Percentiles rank a stretch among this genome's conserved stretches.
These are phyloP conservation scores for Kodamaea restingae DNA, from an alignment of 805 yeast species.

Conservation along the genomic window DNA sequence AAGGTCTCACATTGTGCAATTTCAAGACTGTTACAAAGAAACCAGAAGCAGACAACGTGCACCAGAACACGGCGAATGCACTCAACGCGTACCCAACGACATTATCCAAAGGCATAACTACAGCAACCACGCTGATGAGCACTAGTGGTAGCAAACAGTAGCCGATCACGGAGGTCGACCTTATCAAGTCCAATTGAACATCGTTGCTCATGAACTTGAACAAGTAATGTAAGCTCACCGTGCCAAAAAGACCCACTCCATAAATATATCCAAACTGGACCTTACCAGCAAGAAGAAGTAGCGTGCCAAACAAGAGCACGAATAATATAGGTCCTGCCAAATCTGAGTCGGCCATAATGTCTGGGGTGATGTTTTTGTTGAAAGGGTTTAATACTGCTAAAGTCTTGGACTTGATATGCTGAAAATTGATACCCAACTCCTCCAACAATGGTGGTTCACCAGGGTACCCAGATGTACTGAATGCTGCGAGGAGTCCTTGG, in stretches of 20 bases:
- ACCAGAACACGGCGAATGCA: conserved; percentile 73
- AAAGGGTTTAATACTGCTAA: conserved; percentile 80
- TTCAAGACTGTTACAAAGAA: conserved; percentile 83
- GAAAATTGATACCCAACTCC: conserved; percentile 89
- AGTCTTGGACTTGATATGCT: conserved; percentile 81
- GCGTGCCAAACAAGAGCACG: conserved; percentile 80
- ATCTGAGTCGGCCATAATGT: conserved; percentile 81
- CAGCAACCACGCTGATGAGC: conserved; percentile 66
- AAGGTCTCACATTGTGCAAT: conserved; percentile 77
- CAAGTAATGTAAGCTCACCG: conserved; percentile 74
- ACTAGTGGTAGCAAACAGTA: conserved; percentile 92
- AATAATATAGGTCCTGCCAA: conserved; percentile 93
- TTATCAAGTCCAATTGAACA: conserved; percentile 50
- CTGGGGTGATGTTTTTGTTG: conserved; percentile 56
- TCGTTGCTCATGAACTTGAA: conserved; percentile 82
- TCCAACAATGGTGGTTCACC: conserved; percentile 93
- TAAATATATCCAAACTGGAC: conserved; percentile 95
- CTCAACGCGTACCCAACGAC: conserved; percentile 68
- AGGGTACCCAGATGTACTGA: conserved; percentile 88
- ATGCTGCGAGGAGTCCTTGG: conserved; percentile 82
- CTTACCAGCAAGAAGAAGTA: conserved; percentile 81
- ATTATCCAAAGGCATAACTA: conserved; percentile 66
- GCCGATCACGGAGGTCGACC: conserved; percentile 90
- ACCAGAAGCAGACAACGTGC: conserved; percentile 90
- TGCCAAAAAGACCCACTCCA: conserved; percentile 92